A percentile compares a stretch with the other conserved stretches of the same genome.
These are phyloP conservation scores for Stachybotrys chlorohalonatus DNA, from an alignment of 2,329 filamentous ascomycete species.

Conservation along the genomic window DNA sequence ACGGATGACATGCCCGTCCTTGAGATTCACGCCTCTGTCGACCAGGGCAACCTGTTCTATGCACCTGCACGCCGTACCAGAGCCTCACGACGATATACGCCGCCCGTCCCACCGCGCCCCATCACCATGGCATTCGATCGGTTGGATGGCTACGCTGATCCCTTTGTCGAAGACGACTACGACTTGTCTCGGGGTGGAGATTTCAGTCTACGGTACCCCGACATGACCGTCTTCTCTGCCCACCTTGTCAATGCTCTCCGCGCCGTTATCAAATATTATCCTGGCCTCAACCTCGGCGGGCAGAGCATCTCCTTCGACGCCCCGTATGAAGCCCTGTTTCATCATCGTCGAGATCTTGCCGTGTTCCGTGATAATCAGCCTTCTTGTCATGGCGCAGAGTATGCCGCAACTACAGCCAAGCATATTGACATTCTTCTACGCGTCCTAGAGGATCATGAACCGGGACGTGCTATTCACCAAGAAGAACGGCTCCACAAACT, in stretches of 20 bases:
- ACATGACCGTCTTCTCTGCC: constrained; percentile 34
- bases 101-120: no score
- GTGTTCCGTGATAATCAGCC: constrained; percentile 33
- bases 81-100: background rate
- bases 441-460: constrained; percentile 30
- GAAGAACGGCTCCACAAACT: constrained; percentile 31
- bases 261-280: constrained; percentile 40
- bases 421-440: constrained; percentile 36
- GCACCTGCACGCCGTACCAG: background rate
- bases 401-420: constrained; percentile 26
- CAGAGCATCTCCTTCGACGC: constrained; percentile 28
- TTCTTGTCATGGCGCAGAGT: constrained; percentile 28
- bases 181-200: background rate
- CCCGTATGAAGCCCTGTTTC: constrained; percentile 39
- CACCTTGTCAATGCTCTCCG: constrained; percentile 37
- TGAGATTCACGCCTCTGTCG: background rate
- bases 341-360: constrained; percentile 33
- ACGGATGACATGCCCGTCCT: background rate
- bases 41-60: background rate
- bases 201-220: constrained; percentile 8
- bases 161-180: background rate
- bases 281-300: constrained; percentile 26
- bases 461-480: constrained; percentile 25
- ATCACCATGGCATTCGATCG: background rate
- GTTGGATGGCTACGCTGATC: background rate